Evolutionary conservation across 805 yeast genomes (phyloP).

Genomic region (Kluyveromyces starmeri): DNA sequence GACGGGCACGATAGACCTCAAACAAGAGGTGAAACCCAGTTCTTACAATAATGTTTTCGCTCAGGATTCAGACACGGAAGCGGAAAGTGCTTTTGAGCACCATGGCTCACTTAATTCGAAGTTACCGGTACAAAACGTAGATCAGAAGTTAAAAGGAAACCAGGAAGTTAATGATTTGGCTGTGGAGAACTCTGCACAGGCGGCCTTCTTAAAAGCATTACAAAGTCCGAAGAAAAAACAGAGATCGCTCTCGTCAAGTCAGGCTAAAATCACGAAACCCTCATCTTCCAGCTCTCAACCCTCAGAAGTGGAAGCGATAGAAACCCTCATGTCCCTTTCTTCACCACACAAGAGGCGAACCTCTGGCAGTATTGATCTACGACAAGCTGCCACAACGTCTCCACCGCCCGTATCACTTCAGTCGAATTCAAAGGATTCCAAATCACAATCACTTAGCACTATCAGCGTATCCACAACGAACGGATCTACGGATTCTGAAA

Average conservation of each 20-base stretch:
- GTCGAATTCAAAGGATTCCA: too few relatives aligned
- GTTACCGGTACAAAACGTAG: not conserved
- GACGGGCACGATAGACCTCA: slow-evolving; percentile 10
- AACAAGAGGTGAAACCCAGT: slow-evolving; percentile 20
- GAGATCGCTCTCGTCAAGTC: slow-evolving; percentile 5
- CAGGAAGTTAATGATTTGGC: slow-evolving; percentile 11
- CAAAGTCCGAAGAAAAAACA: slow-evolving; percentile 27
- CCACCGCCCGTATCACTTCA: too few relatives aligned
- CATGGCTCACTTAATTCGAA: too few relatives aligned
- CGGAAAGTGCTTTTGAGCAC: slow-evolving; percentile 13
- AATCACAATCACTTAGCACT: too few relatives aligned
- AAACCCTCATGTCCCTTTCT: slow-evolving; percentile 34
- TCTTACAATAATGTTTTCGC: slow-evolving; percentile 4
- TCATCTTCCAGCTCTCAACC: slow-evolving; percentile 9
- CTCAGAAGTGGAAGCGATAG: slow-evolving; percentile 34
- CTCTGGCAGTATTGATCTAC: slow-evolving; percentile 9
- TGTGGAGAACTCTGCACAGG: slow-evolving; percentile 31
- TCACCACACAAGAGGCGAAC: slow-evolving; percentile 26
- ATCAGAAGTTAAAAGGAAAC: slow-evolving; percentile 2
- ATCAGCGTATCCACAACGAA: too few relatives aligned
- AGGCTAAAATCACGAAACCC: slow-evolving; percentile 1
- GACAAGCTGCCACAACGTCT: not conserved
- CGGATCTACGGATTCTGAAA: slow-evolving; percentile 4
- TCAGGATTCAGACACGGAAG: slow-evolving; percentile 23
- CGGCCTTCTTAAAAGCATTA: slow-evolving; percentile 33